Conservation (phyloP, 2,329 filamentous ascomycete genomes). For the Magnaporthiopsis rhizophila region DNA sequence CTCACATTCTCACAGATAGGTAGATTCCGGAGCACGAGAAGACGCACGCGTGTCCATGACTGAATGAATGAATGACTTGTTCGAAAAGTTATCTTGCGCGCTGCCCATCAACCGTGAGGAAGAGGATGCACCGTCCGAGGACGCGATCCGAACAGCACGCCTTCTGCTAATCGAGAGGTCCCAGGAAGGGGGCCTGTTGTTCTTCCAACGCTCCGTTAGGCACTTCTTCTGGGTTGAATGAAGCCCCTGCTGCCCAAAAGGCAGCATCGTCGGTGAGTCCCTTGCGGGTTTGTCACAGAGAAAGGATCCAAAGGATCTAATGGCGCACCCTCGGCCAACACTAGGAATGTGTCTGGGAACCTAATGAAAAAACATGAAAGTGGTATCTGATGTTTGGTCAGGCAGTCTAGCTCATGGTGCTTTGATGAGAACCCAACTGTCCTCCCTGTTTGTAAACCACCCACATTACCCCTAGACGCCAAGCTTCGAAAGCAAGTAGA, state of each 20-base stretch:
- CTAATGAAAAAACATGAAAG: conserved; percentile 5
- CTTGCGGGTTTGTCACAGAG: not conserved
- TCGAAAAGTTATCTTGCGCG: conserved; percentile 34
- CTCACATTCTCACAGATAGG: too few species aligned
- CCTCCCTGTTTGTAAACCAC: conserved; percentile 1
- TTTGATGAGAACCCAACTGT: not conserved
- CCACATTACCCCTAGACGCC: conserved; percentile 5
- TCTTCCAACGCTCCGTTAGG: conserved; percentile 84
- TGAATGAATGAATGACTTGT: conserved; percentile 10
- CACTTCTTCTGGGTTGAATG: conserved; percentile 58
- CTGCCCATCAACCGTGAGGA: conserved; percentile 26
- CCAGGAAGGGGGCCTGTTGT: conserved; percentile 22
- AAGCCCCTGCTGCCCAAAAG: conserved; percentile 64
- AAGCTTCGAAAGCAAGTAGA: conserved; percentile 6
- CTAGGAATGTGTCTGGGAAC: too few species aligned
- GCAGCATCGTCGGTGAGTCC: conserved; percentile 60
- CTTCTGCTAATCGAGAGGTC: conserved; percentile 27
- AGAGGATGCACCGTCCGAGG: conserved; percentile 14
- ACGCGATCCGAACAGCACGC: conserved; percentile 23
- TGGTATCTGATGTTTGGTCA: conserved; percentile 10
- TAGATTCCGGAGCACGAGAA: not conserved
- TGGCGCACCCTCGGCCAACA: not conserved
- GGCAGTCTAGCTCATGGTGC: not conserved
- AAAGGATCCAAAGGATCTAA: too few species aligned
- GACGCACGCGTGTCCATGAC: not conserved